Percentiles rank a stretch among this genome's conserved stretches.
Evolutionary conservation across 2,329 filamentous ascomycete species (phyloP).

Genomic region (Aspergillus sclerotialis): DNA sequence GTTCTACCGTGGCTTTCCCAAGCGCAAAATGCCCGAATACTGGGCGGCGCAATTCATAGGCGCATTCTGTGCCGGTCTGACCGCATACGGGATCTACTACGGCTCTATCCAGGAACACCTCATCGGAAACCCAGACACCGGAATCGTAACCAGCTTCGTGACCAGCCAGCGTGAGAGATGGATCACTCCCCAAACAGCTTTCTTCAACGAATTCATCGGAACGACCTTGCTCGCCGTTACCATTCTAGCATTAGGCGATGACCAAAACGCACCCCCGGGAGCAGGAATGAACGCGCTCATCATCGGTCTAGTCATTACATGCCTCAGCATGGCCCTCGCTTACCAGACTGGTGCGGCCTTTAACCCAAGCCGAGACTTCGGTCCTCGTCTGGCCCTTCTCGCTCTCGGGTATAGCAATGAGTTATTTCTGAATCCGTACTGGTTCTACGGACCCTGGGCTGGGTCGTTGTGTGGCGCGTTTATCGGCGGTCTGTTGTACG

Average conservation of each 20-base stretch:
- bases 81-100: constrained; percentile 40
- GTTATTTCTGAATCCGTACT: constrained; percentile 38
- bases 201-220: constrained; percentile 44
- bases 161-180: constrained; percentile 37
- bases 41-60: constrained; percentile 47
- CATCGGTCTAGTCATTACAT: constrained; percentile 37
- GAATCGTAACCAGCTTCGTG: constrained; percentile 37
- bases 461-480: constrained; percentile 34
- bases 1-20: constrained; percentile 48
- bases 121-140: constrained; percentile 18
- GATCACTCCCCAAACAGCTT: constrained; percentile 32
- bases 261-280: constrained; percentile 42
- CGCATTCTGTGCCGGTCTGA: constrained; percentile 44
- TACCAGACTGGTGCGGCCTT: constrained; percentile 44
- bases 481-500: constrained; percentile 44
- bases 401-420: constrained; percentile 39
- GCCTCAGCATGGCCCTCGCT: constrained; percentile 31
- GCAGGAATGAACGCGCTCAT: constrained; percentile 48
- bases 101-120: constrained; percentile 26
- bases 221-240: constrained; percentile 35
- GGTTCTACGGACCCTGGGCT: constrained; percentile 41
- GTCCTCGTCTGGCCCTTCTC: constrained; percentile 41
- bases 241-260: constrained; percentile 41
- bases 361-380: constrained; percentile 46
- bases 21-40: constrained; percentile 45